Percentiles rank a stretch among this genome's conserved stretches.
phyloP scores from a whole-genome alignment of 2,329 filamentous ascomycete genomes.

The Rhynchosporium graminicola region DNA sequence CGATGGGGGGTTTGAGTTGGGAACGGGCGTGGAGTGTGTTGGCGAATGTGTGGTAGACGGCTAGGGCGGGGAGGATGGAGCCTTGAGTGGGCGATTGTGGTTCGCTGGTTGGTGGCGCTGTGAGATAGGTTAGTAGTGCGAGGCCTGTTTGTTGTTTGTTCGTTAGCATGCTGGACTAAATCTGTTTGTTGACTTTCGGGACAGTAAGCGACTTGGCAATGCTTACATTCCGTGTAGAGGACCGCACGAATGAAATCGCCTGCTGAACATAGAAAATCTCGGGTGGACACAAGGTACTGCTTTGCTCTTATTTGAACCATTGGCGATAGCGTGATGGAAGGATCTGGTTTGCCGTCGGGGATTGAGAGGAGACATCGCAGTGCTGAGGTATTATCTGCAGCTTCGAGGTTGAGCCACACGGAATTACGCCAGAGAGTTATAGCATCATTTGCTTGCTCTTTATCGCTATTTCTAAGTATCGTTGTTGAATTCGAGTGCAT shows the following conservation, averaged over 20 bases:
- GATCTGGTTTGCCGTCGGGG: constrained; percentile 40
- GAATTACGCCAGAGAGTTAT: constrained; percentile 38
- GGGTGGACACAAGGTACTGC: constrained; percentile 53
- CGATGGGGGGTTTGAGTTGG: constrained; percentile 35
- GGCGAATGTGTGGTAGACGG: constrained; percentile 46
- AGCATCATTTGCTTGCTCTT: constrained; percentile 30
- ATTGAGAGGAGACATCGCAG: constrained; percentile 45
- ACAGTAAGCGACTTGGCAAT: not conserved
- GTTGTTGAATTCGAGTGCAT: constrained; percentile 52
- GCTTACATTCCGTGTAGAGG: constrained; percentile 56
- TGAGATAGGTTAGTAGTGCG: constrained; percentile 67
- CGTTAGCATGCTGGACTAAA: not conserved
- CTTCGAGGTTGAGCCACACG: constrained; percentile 36
- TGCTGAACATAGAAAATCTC: constrained; percentile 57
- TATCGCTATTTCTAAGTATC: constrained; percentile 38
- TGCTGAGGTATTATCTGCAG: constrained; percentile 36
- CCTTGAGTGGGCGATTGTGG: constrained; percentile 52
- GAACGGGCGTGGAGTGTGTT: constrained; percentile 44
- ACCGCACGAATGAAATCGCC: constrained; percentile 51
- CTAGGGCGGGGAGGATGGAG: constrained; percentile 54
- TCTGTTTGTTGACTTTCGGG: not conserved
- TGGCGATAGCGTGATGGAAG: constrained; percentile 30
- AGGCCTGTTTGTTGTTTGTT: constrained; percentile 39
- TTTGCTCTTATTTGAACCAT: constrained; percentile 52
- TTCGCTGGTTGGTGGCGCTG: constrained; percentile 41